These are phyloP conservation scores for Udeniomyces megalosporus DNA, from an alignment of 768 basidiomycete species.

Conservation along the genomic window DNA sequence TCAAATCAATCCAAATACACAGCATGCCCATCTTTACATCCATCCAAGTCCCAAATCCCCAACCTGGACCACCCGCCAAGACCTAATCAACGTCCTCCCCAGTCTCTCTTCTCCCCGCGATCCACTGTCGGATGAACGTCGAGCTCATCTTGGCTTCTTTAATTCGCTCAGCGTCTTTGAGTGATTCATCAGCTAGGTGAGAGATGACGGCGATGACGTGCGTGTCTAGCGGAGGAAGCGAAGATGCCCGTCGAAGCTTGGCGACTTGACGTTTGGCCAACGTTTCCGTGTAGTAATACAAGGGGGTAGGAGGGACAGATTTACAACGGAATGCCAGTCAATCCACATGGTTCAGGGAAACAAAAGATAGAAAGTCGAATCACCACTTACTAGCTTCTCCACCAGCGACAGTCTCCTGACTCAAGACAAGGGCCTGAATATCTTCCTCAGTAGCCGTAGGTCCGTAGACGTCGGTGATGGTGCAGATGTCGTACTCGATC, in stretches of 20 bases:
- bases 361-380: not conserved
- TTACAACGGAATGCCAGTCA: not conserved
- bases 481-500: conserved; percentile 39
- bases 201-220: conserved; percentile 86
- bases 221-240: conserved; percentile 44
- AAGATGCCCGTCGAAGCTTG: conserved; percentile 40
- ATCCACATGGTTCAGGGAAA: not conserved
- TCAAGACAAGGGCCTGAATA: conserved; percentile 83
- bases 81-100: not conserved
- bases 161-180: conserved; percentile 40
- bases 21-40: too few relatives aligned
- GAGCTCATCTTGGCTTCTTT: conserved; percentile 67
- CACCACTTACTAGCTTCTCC: conserved; percentile 50
- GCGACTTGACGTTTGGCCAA: conserved; percentile 39
- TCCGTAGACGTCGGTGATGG: conserved; percentile 72
- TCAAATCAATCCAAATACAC: too few relatives aligned
- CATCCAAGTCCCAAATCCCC: too few relatives aligned
- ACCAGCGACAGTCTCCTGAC: conserved; percentile 68
- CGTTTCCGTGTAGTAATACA: not conserved
- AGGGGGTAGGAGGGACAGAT: too few relatives aligned
- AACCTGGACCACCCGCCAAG: not conserved
- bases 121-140: conserved; percentile 80
- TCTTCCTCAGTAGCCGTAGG: conserved; percentile 76
- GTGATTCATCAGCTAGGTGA: conserved; percentile 24
- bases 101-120: conserved; percentile 30